Evolutionary conservation across 2,329 filamentous ascomycete genomes (phyloP).

Genomic region (Calonectria multiphialidica): DNA sequence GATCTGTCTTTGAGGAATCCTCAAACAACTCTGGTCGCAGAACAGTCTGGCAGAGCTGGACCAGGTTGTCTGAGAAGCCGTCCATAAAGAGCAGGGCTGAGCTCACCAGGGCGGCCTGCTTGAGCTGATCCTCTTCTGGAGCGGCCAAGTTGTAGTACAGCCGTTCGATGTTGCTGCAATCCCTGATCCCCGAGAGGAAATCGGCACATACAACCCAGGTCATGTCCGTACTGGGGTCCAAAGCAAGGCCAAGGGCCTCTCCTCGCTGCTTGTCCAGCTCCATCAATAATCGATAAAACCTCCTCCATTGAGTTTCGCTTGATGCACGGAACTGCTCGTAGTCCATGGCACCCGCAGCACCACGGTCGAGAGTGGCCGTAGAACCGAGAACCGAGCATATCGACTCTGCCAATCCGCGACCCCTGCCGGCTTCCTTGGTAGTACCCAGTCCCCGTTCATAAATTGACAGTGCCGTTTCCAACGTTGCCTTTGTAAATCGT

Average conservation of each 20-base stretch:
- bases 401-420: conserved; percentile 77
- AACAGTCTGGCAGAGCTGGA: conserved; percentile 75
- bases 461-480: conserved; percentile 86
- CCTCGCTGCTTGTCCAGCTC: conserved; percentile 89
- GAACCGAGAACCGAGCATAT: conserved; percentile 79
- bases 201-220: conserved; percentile 90
- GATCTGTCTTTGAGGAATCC: conserved; percentile 76
- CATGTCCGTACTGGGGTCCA: conserved; percentile 78
- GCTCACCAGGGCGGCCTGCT: conserved; percentile 73
- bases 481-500: conserved; percentile 80
- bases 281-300: conserved; percentile 86
- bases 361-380: conserved; percentile 74
- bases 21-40: conserved; percentile 81
- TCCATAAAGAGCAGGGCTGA: conserved; percentile 79
- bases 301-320: conserved; percentile 87
- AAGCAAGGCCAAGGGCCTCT: conserved; percentile 82
- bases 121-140: conserved; percentile 64
- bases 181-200: conserved; percentile 81
- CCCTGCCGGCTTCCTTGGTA: conserved; percentile 53
- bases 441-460: conserved; percentile 75
- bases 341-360: conserved; percentile 75
- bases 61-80: conserved; percentile 76
- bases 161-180: conserved; percentile 82
- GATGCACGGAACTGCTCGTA: conserved; percentile 80
- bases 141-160: conserved; percentile 75